A percentile compares a stretch with the other conserved stretches of the same genome.
phyloP scores from a whole-genome alignment of 1,284 basidiomycete genomes.

The Waitea zeae region DNA sequence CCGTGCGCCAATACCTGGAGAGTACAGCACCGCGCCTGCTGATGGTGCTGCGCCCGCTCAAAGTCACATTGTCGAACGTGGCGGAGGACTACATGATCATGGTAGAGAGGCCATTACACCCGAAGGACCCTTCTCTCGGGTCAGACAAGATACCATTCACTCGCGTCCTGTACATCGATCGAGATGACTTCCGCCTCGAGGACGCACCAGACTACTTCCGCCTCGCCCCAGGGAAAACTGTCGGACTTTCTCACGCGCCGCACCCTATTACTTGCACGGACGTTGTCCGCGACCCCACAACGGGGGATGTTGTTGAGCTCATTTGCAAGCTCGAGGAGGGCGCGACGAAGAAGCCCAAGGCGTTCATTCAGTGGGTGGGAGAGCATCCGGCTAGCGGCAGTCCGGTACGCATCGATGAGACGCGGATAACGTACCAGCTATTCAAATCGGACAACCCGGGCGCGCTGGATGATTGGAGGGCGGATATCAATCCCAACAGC shows the following conservation, averaged over 20 bases:
- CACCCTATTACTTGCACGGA: slow-evolving; percentile 88
- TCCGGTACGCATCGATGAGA: slow-evolving; percentile 79
- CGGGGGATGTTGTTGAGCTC: slow-evolving; percentile 67
- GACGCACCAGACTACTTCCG: slow-evolving; percentile 97
- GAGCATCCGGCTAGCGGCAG: slow-evolving; percentile 64
- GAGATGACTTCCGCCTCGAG: slow-evolving; percentile 83
- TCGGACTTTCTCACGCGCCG: slow-evolving; percentile 93
- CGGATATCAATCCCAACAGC: slow-evolving; percentile 67
- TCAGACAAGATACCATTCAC: slow-evolving; percentile 78
- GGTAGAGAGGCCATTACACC: slow-evolving; percentile 88
- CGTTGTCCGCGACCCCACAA: slow-evolving; percentile 61
- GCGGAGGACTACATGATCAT: slow-evolving; percentile 73
- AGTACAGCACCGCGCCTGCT: slow-evolving; percentile 77
- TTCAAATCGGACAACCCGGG: slow-evolving; percentile 92
- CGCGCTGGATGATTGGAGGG: slow-evolving; percentile 51
- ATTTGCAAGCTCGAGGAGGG: slow-evolving; percentile 65
- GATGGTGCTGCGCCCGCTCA: slow-evolving; percentile 87
- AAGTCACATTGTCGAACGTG: slow-evolving; percentile 84
- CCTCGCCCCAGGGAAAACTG: slow-evolving; percentile 91
- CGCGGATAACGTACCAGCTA: slow-evolving; percentile 81
- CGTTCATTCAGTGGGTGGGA: slow-evolving; percentile 97
- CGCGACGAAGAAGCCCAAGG: slow-evolving; percentile 70
- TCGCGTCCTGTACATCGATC: slow-evolving; percentile 83
- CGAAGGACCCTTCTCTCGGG: slow-evolving; percentile 85
- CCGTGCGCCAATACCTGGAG: slow-evolving; percentile 83